Conservation (phyloP, 352 stramenopile species). For the Elongisporangium prolatum region DNA sequence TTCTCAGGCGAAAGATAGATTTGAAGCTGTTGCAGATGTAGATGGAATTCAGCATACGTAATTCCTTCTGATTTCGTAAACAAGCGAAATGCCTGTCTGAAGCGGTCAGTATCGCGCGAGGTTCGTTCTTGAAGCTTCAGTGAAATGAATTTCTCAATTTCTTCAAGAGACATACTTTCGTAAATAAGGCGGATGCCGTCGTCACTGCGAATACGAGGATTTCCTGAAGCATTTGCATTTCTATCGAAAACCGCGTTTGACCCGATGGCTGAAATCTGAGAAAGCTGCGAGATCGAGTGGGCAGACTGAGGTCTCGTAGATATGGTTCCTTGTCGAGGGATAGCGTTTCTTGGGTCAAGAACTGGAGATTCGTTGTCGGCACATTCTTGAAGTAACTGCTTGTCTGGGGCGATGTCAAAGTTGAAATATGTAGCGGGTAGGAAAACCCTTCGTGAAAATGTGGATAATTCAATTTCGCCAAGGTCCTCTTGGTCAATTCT, state of each 20-base stretch:
- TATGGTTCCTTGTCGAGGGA: slow-evolving; percentile 1
- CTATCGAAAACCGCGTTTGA: background rate
- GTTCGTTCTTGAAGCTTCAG: slow-evolving; percentile 59
- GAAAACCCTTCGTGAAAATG: slow-evolving; percentile 58
- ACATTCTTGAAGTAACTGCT: background rate
- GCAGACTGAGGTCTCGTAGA: background rate
- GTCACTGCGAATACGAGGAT: slow-evolving; percentile 6
- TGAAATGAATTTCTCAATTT: slow-evolving; percentile 50
- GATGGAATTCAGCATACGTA: slow-evolving; percentile 54
- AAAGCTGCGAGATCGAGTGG: slow-evolving; percentile 3
- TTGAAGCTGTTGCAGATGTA: slow-evolving; percentile 44
- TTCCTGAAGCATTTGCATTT: slow-evolving; percentile 1
- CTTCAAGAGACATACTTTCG: slow-evolving; percentile 44
- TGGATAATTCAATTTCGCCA: slow-evolving; percentile 57
- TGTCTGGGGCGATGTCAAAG: slow-evolving; percentile 2
- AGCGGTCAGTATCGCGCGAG: slow-evolving; percentile 39
- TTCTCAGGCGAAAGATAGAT: slow-evolving; percentile 55
- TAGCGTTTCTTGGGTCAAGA: background rate
- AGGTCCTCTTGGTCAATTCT: slow-evolving; percentile 61
- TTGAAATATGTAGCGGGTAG: slow-evolving; percentile 32
- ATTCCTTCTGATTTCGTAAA: slow-evolving; percentile 68
- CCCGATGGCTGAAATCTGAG: no score
- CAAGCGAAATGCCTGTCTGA: slow-evolving; percentile 56
- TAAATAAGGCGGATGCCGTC: slow-evolving; percentile 27
- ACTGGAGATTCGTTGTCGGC: background rate